Percentiles rank a stretch among this genome's conserved stretches.
Conservation (phyloP, 2,329 filamentous ascomycete genomes). For the Ceratocystiopsis minuta region DNA sequence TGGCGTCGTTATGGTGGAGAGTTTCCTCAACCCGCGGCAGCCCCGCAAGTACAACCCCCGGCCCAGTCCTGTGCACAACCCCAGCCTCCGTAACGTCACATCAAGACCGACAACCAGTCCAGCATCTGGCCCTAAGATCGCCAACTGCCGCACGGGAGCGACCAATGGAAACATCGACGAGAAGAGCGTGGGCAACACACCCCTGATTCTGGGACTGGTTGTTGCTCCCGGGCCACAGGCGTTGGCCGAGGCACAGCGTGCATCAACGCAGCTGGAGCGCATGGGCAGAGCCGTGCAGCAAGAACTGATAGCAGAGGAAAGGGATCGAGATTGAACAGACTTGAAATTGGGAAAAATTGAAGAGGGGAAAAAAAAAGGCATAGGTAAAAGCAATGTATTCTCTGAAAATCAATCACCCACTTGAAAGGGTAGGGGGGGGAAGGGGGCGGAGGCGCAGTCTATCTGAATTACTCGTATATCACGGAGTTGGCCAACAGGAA, state of each 20-base stretch:
- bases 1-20: slow-evolving; percentile 18
- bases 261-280: slow-evolving; percentile 33
- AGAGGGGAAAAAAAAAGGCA: background rate
- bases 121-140: too few relatives aligned
- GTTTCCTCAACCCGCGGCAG: slow-evolving; percentile 24
- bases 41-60: background rate
- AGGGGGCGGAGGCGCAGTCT: too few relatives aligned
- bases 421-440: too few relatives aligned
- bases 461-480: too few relatives aligned
- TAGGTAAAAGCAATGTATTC: background rate
- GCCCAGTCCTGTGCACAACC: too few relatives aligned
- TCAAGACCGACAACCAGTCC: too few relatives aligned
- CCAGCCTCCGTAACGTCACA: too few relatives aligned
- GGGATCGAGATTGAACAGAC: background rate
- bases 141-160: too few relatives aligned
- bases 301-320: slow-evolving; percentile 26
- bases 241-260: slow-evolving; percentile 31
- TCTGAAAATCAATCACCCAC: too few relatives aligned
- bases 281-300: slow-evolving; percentile 36
- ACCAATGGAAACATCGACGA: background rate
- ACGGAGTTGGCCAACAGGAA: too few relatives aligned
- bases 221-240: slow-evolving; percentile 31
- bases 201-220: slow-evolving; percentile 36
- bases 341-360: background rate
- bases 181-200: slow-evolving; percentile 13